Evolutionary conservation across 768 basidiomycete genomes (phyloP), one percentile per base, ranked within the genome.

Genomic region (Clavaria fumosa): DNA sequence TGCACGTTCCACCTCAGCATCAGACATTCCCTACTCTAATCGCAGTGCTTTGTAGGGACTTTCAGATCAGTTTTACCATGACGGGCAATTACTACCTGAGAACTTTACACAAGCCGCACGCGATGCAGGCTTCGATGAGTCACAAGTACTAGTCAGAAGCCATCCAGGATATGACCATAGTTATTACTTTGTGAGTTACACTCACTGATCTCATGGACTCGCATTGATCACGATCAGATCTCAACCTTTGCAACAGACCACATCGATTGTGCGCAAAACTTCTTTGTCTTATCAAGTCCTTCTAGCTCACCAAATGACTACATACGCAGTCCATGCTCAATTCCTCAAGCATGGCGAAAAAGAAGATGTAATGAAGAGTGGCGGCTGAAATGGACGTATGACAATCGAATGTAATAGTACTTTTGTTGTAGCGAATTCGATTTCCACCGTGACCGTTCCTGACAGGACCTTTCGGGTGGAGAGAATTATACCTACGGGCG

Each of bases 221-320:
- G 24, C 19, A 3, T 34, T 26, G 5, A 26, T 3, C 21, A 11
- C 7, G 20, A 10, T 3, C 41, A 89, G 86, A 79, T 95, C 31
- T 88, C 89, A 1, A 89, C 85, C 2, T 93, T 93, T 51, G 79
- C 75, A 12, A 64, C 78, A 7, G 90, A 90, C 47, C 93, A 99
- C 50, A 66, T 97, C 45, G 78, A 78, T 37, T 96, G 85, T 85
- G 45, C 57, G 81, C 60, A n/a, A n/a, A n/a, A n/a, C 39, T 10
- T 28, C 35, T 7, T 37, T 23, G 38, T 27, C 38, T 45, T 53
- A 35, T 43, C 18, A 44, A 36, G 5, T 45, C 22, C 7, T 14
- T 37, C 20, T 24, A 39, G 17, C 31, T 43, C 7, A 19, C 18
- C 46, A 31, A 17, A 22, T 33, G 15, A 43, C 38, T 34, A 42